A percentile compares a stretch with the other conserved stretches of the same genome.
Conservation (phyloP, 1,139 yeast species). For the Taphrina deformans region DNA sequence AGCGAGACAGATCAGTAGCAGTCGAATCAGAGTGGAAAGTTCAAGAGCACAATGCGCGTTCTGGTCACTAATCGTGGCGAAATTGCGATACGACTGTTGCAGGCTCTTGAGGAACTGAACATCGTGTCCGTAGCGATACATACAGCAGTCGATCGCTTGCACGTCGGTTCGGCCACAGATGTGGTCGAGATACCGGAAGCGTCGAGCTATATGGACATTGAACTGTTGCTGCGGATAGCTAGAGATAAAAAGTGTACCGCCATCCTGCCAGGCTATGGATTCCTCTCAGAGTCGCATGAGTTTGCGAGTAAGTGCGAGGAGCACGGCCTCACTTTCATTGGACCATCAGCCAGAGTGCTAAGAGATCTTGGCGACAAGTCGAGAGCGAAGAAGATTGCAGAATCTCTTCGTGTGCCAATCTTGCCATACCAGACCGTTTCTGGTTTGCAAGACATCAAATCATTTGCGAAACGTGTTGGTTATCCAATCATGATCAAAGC, state of each 20-base stretch:
- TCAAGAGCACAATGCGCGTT: slow-evolving; percentile 48
- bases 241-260: slow-evolving; percentile 83
- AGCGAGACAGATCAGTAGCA: no score
- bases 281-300: slow-evolving; percentile 92
- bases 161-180: slow-evolving; percentile 89
- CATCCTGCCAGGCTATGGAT: slow-evolving; percentile 95
- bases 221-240: slow-evolving; percentile 82
- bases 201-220: slow-evolving; percentile 81
- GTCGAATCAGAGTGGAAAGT: no score
- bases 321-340: slow-evolving; percentile 87
- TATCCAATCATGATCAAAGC: slow-evolving; percentile 96
- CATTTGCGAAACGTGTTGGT: slow-evolving; percentile 71
- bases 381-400: slow-evolving; percentile 92
- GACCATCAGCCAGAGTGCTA: slow-evolving; percentile 58
- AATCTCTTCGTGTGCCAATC: slow-evolving; percentile 82
- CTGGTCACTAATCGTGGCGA: slow-evolving; percentile 97
- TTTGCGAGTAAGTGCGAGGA: slow-evolving; percentile 81
- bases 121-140: slow-evolving; percentile 97
- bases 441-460: slow-evolving; percentile 68
- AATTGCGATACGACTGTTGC: slow-evolving; percentile 90
- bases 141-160: slow-evolving; percentile 91
- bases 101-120: slow-evolving; percentile 85
- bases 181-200: slow-evolving; percentile 71
- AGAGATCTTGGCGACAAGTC: slow-evolving; percentile 93
- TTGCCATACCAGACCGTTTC: slow-evolving; percentile 93